phyloP scores from a whole-genome alignment of 106 monocot genomes.

The Platanthera zijinensis region DNA sequence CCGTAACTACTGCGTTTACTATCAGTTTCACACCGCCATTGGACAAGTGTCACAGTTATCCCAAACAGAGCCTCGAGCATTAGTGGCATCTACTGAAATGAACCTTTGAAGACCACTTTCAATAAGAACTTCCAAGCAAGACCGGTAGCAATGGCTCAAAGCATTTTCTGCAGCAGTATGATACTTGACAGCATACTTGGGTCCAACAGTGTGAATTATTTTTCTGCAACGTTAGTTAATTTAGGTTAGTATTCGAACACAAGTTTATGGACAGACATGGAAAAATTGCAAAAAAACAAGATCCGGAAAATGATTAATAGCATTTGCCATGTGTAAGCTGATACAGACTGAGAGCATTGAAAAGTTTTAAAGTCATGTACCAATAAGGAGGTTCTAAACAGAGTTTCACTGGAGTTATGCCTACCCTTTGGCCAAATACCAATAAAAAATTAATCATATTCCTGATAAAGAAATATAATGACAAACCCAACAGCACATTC shows the following conservation, averaged over 20 bases:
- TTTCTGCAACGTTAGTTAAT: conserved; percentile 42
- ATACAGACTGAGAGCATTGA: too few species aligned
- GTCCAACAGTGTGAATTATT: conserved; percentile 95
- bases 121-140: conserved; percentile 94
- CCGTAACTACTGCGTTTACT: too few species aligned
- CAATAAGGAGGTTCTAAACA: not conserved
- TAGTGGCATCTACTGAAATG: not conserved
- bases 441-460: not conserved
- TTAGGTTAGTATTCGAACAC: not conserved
- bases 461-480: not conserved
- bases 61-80: not conserved
- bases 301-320: not conserved
- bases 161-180: conserved; percentile 99
- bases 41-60: too few species aligned
- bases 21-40: too few species aligned
- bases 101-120: conserved; percentile 96
- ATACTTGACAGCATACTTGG: conserved; percentile 98
- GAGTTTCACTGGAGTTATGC: not conserved
- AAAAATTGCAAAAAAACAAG: not conserved
- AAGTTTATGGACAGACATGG: not conserved
- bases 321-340: not conserved
- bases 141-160: conserved; percentile 91
- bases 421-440: not conserved
- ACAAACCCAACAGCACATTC: too few species aligned
- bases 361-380: not conserved